Evolutionary conservation across 208 protist species (phyloP), one percentile per base, ranked within the genome.

Genomic region (Giardia duodenalis): DNA sequence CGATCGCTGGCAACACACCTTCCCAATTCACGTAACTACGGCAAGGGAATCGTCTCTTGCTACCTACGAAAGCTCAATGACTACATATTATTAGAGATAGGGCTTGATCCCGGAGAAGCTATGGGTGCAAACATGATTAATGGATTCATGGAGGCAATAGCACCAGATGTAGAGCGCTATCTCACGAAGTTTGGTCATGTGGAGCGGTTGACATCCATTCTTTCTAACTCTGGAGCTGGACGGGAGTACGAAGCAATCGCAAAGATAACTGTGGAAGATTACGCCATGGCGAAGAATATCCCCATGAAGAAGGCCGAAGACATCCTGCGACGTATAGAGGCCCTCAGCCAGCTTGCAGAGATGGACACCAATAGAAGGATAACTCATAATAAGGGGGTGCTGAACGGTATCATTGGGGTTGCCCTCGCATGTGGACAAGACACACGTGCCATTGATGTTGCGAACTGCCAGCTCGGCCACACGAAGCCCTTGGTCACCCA

Each of bases 121-220:
- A 76, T 76, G 57, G 57, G 57, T 76, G 57, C 57, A 76, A 76
- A 76, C 57, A 30, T 76, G 57, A 76, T 76, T 10, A 76, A 76
- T 76, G 30, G 19, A 10, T 30, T 76, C 30, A 10, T 76, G 30
- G 57, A 76, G 57, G 57, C 57, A 39, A 76, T 76, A 76, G 30
- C 10, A 30, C 57, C 57, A 39, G 10, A 39, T 30, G 30, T 76
- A 39, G 19, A 39, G 30, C 19, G 30, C 19, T 76, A 39, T 39
- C 19, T 76, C 10, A 30, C 10, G 10, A n/a, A n/a, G n/a, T n/a
- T n/a, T n/a, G 30, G 30, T 76, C 57, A 30, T 39, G 19, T 76
- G 10, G 57, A 76, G 30, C 30, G 10, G 19, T 30, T 76, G 57
- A 30, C 57, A 76, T 10, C 57, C 19, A 76, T 76, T 76, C 19